A percentile compares a stretch with the other conserved stretches of the same genome.
Evolutionary conservation across 192 early-diverging fungal genomes (phyloP).

Genomic region (Rhizoclosmatium sp.): DNA sequence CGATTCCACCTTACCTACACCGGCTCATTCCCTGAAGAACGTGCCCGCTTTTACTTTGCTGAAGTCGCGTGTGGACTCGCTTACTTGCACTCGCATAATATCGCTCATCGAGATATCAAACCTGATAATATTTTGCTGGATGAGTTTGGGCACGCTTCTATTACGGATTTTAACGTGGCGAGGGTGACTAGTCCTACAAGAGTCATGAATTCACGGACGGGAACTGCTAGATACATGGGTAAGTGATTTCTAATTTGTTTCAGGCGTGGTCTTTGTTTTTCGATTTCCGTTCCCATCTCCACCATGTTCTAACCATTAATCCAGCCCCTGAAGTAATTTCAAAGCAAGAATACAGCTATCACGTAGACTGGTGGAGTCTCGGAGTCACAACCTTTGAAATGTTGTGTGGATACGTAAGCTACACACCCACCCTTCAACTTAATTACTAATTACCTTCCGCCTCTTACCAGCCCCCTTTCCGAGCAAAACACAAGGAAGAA

Average conservation of each 20-base stretch:
- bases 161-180: constrained; percentile 98
- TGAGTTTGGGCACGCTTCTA: constrained; percentile 82
- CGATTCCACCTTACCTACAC: constrained; percentile 84
- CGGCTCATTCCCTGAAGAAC: constrained; percentile 76
- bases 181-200: constrained; percentile 70
- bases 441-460: background rate
- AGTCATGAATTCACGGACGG: constrained; percentile 84
- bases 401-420: constrained; percentile 65
- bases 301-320: background rate
- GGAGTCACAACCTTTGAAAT: constrained; percentile 92
- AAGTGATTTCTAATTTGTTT: constrained; percentile 30
- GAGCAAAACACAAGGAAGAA: constrained; percentile 65
- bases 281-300: no score
- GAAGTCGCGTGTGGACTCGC: constrained; percentile 82
- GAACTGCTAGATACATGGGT: constrained; percentile 91
- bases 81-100: constrained; percentile 81
- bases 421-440: background rate
- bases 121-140: constrained; percentile 86
- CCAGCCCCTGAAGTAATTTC: constrained; percentile 51
- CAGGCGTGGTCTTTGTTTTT: background rate
- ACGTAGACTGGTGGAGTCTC: constrained; percentile 95
- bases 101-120: constrained; percentile 94
- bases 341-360: constrained; percentile 71
- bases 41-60: constrained; percentile 85
- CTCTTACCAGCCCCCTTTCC: constrained; percentile 60